Base-by-base conservation (phyloP, 208 protist genomes). In the Trypanosoma platydactyli region DNA sequence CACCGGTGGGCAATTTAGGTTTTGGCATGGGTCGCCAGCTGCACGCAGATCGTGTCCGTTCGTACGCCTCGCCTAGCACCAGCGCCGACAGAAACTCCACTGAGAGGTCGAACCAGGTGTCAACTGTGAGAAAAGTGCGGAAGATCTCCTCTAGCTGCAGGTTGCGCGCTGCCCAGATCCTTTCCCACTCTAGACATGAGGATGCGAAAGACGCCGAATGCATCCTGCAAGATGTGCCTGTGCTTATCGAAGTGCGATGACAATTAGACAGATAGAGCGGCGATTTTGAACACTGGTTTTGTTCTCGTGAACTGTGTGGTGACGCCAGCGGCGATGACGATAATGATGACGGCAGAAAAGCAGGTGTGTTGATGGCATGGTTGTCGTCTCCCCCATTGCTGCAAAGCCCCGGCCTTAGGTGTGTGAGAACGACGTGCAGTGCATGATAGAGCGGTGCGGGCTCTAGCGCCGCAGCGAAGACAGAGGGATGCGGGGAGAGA, bases 341-440 rank as follows among this genome's bases (percentile, higher is more conserved):
- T 4, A 0, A 11, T 38, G 20, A 27, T 49, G 56, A 18, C 29
- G 40, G 7, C 1, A 35, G 48, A 5, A 40, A 27, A 18, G 40
- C 5, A 5, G 40, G 25, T 50, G 57, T n/a, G 20, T 3, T 15
- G n/a, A n/a, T 12, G 20, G 6, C 16, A 3, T 51, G 6, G 20
- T 24, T n/a, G 16, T 53, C 44, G 1, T 64, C 44, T 24, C 35
- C 33, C 12, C 13, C 48, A 30, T 33, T 7, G 12, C 15, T 35
- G 12, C 33, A 20, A 22, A 18, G 24, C n/a, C 13, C 6, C 29
- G 51, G 29, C 22, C 18, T 18, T 30, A 68, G 52, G 40, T 68
- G 62, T 56, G 52, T 59, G 16, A 68, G 52, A 9, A 51, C 62
- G 7, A 68, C 62, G 58, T 68, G 62, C 12, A 68, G 18, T 15